Evolutionary conservation across 352 stramenopile genomes (phyloP), one percentile per base, ranked within the genome.

Genomic region (Phytophthora kernoviae): DNA sequence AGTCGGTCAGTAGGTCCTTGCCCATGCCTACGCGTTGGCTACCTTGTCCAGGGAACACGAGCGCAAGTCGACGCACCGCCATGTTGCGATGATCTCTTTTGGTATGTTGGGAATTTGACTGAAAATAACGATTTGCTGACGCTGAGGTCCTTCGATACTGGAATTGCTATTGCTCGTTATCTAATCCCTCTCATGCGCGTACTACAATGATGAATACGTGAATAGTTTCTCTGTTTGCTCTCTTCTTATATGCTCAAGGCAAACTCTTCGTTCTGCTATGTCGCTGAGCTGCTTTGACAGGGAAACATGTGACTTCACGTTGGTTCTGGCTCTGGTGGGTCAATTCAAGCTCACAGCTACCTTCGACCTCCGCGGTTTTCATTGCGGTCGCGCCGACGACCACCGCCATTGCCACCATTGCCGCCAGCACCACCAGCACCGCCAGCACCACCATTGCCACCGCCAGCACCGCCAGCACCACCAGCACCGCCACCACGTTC

Each of bases 11-110:
- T 59, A 94, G 67, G 40, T 94, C 86, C 48, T 76, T 81, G 10
- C 66, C 74, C 84, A 94, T 94, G 34, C 88, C 86, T 34, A 84
- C 83, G 50, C 80, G 70, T 65, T 96, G 88, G 53, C 78, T 91
- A 62, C 88, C 88, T 60, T 96, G 88, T 0, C 88, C 88, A 15
- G 88, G 87, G 67, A 95, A 96, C 64, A 92, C 79, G 26, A 94
- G 81, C 58, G 77, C 82, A 36, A 82, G 58, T 26, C 68, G 75
- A 53, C 63, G 74, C 24, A 70, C 46, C 54, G 57, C 54, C 67
- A 75, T 72, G n/a, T 34, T 58, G 50, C 58, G 48, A 54, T 34
- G 37, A 43, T 40, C 11, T 18, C 33, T 45, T 26, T 4, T 5
- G 8, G 37, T 9, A 43, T 43, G 37, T 65, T 55, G 50, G 30